These are phyloP conservation scores for Trichoderma brevicompactum DNA, from an alignment of 2,329 filamentous ascomycete species.

Conservation along the genomic window DNA sequence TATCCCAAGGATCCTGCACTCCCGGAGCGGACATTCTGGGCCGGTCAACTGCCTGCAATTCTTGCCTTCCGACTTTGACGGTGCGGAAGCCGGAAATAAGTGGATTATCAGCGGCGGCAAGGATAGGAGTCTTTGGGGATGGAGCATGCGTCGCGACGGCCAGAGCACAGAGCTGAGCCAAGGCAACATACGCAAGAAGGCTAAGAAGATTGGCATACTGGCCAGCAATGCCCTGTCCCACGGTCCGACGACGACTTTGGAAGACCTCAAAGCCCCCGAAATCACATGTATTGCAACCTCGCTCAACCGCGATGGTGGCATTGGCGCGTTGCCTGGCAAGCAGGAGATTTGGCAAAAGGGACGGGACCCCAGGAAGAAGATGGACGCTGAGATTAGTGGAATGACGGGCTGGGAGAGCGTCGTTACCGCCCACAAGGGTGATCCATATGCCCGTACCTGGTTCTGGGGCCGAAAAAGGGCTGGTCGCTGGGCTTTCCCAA, in stretches of 20 bases:
- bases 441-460: conserved; percentile 89
- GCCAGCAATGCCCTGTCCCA: conserved; percentile 60
- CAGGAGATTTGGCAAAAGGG: conserved; percentile 84
- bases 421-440: conserved; percentile 86
- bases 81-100: conserved; percentile 84
- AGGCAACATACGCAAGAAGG: conserved; percentile 83
- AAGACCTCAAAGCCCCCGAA: conserved; percentile 84
- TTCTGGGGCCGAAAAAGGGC: conserved; percentile 96
- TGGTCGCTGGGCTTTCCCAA: conserved; percentile 90
- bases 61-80: conserved; percentile 85
- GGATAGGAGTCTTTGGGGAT: conserved; percentile 93
- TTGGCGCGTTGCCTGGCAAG: conserved; percentile 79
- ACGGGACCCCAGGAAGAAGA: conserved; percentile 62
- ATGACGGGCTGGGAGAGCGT: conserved; percentile 97
- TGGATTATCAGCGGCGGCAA: conserved; percentile 90
- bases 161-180: conserved; percentile 95
- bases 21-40: conserved; percentile 84
- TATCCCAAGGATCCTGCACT: conserved; percentile 82
- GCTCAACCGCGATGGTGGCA: conserved; percentile 91
- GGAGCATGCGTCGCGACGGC: conserved; percentile 91
- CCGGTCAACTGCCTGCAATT: conserved; percentile 83
- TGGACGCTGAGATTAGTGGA: conserved; percentile 72
- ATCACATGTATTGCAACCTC: conserved; percentile 92
- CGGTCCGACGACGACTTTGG: conserved; percentile 67
- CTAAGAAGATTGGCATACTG: conserved; percentile 81